phyloP scores from a whole-genome alignment of 257 asterid genomes.

The Voacanga thouarsii region DNA sequence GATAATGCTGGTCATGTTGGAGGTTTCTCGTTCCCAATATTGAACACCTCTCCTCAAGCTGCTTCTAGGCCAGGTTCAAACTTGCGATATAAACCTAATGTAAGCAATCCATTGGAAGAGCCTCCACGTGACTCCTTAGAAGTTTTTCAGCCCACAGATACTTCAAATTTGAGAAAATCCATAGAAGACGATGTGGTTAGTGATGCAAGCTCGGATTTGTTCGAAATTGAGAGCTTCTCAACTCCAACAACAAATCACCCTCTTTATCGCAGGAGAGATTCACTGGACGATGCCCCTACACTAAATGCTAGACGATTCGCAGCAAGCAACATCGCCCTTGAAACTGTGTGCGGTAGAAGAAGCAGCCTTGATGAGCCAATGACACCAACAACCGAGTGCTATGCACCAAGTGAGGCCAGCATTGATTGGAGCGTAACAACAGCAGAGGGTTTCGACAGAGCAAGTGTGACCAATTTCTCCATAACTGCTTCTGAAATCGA shows the following conservation, averaged over 20 bases:
- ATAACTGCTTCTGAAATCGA: conserved; percentile 50
- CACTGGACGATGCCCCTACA: conserved; percentile 53
- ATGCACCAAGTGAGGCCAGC: conserved; percentile 89
- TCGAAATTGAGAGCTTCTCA: conserved; percentile 83
- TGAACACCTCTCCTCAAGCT: conserved; percentile 27
- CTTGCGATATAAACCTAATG: no score
- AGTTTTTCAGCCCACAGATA: conserved; percentile 55
- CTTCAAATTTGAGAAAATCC: conserved; percentile 20
- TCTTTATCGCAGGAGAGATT: conserved; percentile 53
- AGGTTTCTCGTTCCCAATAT: conserved; percentile 64
- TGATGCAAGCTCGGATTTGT: conserved; percentile 86
- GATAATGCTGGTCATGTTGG: conserved; percentile 16
- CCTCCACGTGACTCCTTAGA: conserved; percentile 65
- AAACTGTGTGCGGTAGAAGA: conserved; percentile 17
- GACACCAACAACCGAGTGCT: conserved; percentile 73
- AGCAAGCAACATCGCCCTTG: conserved; percentile 17
- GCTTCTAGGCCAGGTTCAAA: conserved; percentile 11
- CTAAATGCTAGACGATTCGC: conserved; percentile 42
- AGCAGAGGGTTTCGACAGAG: conserved; percentile 72
- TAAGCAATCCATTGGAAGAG: conserved; percentile 29
- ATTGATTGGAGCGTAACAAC: conserved; percentile 93
- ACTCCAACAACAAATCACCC: conserved; percentile 54
- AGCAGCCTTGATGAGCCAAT: conserved; percentile 57
- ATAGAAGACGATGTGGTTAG: conserved; percentile 58
- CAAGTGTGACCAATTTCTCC: conserved; percentile 58